Conservation (phyloP, 2,329 filamentous ascomycete species). For the Lecanicillium sp. region DNA sequence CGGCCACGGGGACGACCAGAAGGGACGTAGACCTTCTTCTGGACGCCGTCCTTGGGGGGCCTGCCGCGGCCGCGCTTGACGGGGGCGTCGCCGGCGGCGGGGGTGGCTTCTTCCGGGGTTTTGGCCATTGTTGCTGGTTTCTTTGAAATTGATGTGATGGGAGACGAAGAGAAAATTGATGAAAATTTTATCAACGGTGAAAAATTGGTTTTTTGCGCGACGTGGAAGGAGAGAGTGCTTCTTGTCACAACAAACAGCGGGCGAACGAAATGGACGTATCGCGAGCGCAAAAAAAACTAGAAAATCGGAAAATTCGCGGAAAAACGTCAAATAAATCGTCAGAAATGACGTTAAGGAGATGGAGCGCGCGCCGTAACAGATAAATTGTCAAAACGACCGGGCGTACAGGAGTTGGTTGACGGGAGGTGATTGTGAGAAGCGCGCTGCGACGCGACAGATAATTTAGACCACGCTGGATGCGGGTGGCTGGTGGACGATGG, state of each 20-base stretch:
- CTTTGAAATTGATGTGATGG: no score
- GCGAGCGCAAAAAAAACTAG: no score
- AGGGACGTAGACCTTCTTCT: constrained; percentile 29
- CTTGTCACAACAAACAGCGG: no score
- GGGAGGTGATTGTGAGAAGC: constrained; percentile 3
- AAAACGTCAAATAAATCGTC: no score
- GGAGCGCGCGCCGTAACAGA: no score
- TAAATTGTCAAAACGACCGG: not conserved
- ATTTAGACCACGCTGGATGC: constrained; percentile 2
- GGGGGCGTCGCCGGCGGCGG: constrained; percentile 8
- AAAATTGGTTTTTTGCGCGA: not conserved
- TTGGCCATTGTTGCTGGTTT: constrained; percentile 9
- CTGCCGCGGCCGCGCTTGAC: constrained; percentile 33
- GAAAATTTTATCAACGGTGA: no score
- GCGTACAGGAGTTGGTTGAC: not conserved
- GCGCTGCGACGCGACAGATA: constrained; percentile 8
- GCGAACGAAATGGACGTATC: no score
- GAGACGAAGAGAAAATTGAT: not conserved
- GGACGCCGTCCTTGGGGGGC: constrained; percentile 34
- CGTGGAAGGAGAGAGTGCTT: no score
- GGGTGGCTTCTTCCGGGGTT: constrained; percentile 26
- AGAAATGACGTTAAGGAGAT: not conserved
- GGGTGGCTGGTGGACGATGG: not conserved
- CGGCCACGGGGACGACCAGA: constrained; percentile 39
- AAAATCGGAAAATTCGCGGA: no score